Base-by-base conservation (phyloP, 805 yeast species). In the Candida morakotiae region DNA sequence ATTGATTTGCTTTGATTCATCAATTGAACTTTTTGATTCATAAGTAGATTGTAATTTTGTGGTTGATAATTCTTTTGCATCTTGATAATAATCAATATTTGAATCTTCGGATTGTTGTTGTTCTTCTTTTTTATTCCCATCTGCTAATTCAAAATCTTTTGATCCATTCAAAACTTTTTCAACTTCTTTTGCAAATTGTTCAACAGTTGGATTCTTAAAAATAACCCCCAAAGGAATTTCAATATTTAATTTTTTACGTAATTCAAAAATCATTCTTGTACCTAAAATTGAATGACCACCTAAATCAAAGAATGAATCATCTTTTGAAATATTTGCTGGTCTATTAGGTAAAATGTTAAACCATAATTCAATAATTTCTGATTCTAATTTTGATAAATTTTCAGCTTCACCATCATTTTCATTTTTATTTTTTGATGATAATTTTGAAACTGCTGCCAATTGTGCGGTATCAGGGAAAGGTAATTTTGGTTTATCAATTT, bases 271-370 rank as follows among this genome's bases (percentile, higher is more conserved):
- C 96, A 93, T 88, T 57, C 94, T 78, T 0, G 99, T 94, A 6
- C 98, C 98, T 45, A 93, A 69, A 51, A 93, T 91, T 1, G 98
- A 91, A 62, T 93, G 99, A 2, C 99, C 99, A 41, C 99, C 99
- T 37, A 94, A 67, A 56, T 93, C 99, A 54, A 93, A 93, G 76
- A 93, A 93, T 1, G 95, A 85, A 58, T 93, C 98, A 2, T 75
- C 75, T 23, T 83, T 82, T 21, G 82, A 70, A 29, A 88, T 73
- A 2, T 84, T 64, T 1, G 91, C 83, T 5, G 97, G 96, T 45
- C 78, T 75, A 47, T 79, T 83, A 29, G 98, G 98, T 48, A 93
- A 71, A 9, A 93, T 83, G 18, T 73, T 74, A 36, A 83, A 63
- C 98, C 98, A 93, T 42, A 93, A 61, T 40, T 88, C 89, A 44